Conservation (phyloP, 495 filamentous ascomycete genomes). For the Aspergillus incahuasiensis region DNA sequence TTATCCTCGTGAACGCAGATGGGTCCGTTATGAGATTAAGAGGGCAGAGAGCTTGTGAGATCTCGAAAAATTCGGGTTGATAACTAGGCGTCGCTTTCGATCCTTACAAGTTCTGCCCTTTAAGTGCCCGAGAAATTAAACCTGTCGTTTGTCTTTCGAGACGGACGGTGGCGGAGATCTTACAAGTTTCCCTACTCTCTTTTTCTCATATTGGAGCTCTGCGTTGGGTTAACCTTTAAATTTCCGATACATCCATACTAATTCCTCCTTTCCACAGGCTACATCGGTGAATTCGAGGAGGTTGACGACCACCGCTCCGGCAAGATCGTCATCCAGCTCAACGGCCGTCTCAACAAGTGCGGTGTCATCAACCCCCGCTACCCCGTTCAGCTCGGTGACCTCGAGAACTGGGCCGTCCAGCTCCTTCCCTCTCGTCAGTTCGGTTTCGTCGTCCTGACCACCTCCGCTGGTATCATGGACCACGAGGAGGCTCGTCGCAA, state of each 20-base stretch:
- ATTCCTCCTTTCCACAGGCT: conserved; percentile 70
- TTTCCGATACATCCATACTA: conserved; percentile 18
- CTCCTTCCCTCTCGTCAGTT: conserved; percentile 98
- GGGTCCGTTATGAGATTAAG: neutral
- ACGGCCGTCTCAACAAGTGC: conserved; percentile 94
- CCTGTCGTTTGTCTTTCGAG: conserved; percentile 22
- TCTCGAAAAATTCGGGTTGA: conserved; percentile 70
- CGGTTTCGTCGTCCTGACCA: conserved; percentile 97
- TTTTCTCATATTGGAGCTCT: conserved; percentile 24
- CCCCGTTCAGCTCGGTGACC: conserved; percentile 93
- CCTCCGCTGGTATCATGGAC: conserved; percentile 99
- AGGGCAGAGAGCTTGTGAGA: neutral
- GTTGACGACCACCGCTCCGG: conserved; percentile 98
- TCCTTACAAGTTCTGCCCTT: conserved; percentile 85
- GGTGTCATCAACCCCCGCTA: conserved; percentile 98
- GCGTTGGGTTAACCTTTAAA: conserved; percentile 23
- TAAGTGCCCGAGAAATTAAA: conserved; percentile 96
- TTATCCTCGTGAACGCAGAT: conserved; percentile 2
- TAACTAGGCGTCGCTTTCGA: conserved; percentile 97
- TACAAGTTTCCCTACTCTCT: conserved; percentile 67
- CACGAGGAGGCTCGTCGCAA: conserved; percentile 98
- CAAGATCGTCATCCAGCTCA: conserved; percentile 97
- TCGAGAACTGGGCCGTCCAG: conserved; percentile 99
- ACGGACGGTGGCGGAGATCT: conserved; percentile 64
- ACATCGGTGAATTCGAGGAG: conserved; percentile 99